phyloP scores from a whole-genome alignment of 768 basidiomycete species.

The Mycena venus region DNA sequence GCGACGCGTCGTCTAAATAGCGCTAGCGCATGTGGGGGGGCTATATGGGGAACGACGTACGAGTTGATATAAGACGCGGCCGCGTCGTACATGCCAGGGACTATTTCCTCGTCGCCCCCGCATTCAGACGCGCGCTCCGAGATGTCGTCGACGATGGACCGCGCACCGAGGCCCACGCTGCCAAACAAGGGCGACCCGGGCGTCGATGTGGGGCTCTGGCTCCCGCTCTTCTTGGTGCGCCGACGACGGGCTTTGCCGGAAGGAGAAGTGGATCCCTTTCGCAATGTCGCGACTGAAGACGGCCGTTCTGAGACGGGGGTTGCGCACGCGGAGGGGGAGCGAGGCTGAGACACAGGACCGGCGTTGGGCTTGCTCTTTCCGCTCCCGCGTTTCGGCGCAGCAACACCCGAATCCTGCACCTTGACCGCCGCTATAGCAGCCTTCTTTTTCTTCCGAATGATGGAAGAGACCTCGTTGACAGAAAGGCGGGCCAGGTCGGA shows the following conservation, averaged over 20 bases:
- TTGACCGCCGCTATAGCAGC: not conserved
- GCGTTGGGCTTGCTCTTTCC: not conserved
- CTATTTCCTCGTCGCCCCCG: slow-evolving; percentile 41
- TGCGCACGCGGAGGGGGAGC: not conserved
- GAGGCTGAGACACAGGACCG: not conserved
- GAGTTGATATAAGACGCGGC: slow-evolving; percentile 72
- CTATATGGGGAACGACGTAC: slow-evolving; percentile 61
- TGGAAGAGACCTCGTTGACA: slow-evolving; percentile 19
- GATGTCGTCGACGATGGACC: slow-evolving; percentile 65
- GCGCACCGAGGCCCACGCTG: slow-evolving; percentile 45
- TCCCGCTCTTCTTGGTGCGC: not conserved
- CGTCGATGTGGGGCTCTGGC: not conserved
- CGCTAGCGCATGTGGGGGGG: not conserved
- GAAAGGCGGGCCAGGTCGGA: slow-evolving; percentile 29
- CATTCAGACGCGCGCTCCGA: slow-evolving; percentile 56
- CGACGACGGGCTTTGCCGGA: not conserved
- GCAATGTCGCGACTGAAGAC: slow-evolving; percentile 18
- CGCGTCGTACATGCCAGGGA: slow-evolving; percentile 63
- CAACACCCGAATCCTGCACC: not conserved
- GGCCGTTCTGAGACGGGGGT: slow-evolving; percentile 21
- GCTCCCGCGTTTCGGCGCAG: not conserved
- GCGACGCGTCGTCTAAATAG: not conserved
- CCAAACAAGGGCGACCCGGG: not conserved
- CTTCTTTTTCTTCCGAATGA: slow-evolving; percentile 16
- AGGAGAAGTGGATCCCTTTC: not conserved